These are phyloP conservation scores for Nakazawaea peltata DNA, from an alignment of 805 yeast genomes.

Conservation along the genomic window DNA sequence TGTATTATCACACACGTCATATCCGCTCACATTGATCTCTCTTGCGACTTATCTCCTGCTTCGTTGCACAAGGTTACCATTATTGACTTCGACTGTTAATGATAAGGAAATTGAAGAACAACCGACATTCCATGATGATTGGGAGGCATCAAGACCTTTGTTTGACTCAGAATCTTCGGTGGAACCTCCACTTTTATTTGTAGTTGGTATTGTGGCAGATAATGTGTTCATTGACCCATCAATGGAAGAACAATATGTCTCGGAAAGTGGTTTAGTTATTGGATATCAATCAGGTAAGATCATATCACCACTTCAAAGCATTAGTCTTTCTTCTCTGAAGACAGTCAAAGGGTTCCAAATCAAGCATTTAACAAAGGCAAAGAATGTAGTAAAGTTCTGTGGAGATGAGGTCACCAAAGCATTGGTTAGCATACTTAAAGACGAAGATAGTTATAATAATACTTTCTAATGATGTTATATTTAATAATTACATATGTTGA, in stretches of 20 bases:
- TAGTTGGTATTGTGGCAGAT: slow-evolving; percentile 66
- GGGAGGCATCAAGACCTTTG: slow-evolving; percentile 49
- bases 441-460: slow-evolving; percentile 4
- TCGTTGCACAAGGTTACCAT: slow-evolving; percentile 69
- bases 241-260: slow-evolving; percentile 77
- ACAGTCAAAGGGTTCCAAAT: slow-evolving; percentile 50
- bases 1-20: slow-evolving; percentile 67
- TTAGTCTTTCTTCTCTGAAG: slow-evolving; percentile 43
- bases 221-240: slow-evolving; percentile 79
- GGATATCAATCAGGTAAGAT: slow-evolving; percentile 65
- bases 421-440: slow-evolving; percentile 39
- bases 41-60: slow-evolving; percentile 78
- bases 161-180: slow-evolving; percentile 28
- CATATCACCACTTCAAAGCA: slow-evolving; percentile 63
- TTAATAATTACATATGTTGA: slow-evolving; percentile 31
- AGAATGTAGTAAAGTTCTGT: slow-evolving; percentile 48
- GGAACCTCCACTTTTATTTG: slow-evolving; percentile 70
- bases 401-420: slow-evolving; percentile 60
- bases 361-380: slow-evolving; percentile 39
- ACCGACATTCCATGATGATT: slow-evolving; percentile 88
- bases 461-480: slow-evolving; percentile 4
- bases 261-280: slow-evolving; percentile 73
- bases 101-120: slow-evolving; percentile 71
- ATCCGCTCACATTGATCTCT: slow-evolving; percentile 76
- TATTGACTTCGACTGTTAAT: slow-evolving; percentile 59